These are phyloP conservation scores for Fusarium tuaranense DNA, from an alignment of 2,329 filamentous ascomycete genomes.

Conservation along the genomic window DNA sequence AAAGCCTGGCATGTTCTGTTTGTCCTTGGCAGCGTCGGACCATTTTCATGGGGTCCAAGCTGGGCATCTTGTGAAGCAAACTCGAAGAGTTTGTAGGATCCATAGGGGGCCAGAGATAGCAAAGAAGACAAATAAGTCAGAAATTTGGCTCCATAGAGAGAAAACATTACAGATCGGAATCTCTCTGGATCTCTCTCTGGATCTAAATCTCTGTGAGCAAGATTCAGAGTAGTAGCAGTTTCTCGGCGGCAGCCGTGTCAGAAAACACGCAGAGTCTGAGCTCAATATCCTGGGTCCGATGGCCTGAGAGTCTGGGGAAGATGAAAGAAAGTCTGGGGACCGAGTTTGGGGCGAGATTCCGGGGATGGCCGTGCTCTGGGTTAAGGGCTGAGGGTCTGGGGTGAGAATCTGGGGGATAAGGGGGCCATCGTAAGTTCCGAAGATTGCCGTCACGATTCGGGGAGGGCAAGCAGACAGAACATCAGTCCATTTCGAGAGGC, in stretches of 20 bases:
- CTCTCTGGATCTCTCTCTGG: neutral
- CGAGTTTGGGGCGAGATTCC: neutral
- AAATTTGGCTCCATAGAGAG: neutral
- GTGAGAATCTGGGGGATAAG: slow-evolving; percentile 26
- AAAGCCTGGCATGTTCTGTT: neutral
- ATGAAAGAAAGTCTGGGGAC: neutral
- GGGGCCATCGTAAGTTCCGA: slow-evolving; percentile 14
- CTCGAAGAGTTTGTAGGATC: too few relatives aligned
- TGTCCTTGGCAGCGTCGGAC: neutral
- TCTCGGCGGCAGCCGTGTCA: neutral
- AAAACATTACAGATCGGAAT: neutral
- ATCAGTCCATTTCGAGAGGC: slow-evolving; percentile 9
- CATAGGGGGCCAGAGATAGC: neutral
- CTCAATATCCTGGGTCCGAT: neutral
- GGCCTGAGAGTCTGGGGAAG: neutral
- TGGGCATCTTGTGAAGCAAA: neutral
- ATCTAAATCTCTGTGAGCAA: neutral
- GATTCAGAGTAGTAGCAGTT: neutral
- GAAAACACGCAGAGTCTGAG: neutral
- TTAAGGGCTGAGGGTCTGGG: slow-evolving; percentile 16
- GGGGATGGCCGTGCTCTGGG: neutral
- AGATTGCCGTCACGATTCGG: slow-evolving; percentile 16
- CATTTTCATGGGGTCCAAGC: neutral
- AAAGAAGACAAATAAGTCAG: neutral
- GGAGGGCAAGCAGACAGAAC: neutral